phyloP scores from a whole-genome alignment of 129 eudicot species.

The Pulicaria dysenterica region DNA sequence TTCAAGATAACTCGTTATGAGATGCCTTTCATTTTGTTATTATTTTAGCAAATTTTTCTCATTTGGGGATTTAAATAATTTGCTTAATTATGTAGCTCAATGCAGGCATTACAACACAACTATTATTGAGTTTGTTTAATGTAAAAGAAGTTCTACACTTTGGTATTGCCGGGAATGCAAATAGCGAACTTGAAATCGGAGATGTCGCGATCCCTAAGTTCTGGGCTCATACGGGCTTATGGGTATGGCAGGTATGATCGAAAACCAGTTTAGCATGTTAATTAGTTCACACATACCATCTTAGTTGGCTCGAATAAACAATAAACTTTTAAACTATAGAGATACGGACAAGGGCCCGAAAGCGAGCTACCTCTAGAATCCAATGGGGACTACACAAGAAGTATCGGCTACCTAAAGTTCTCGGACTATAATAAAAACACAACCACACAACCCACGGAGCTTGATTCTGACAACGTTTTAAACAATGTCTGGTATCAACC shows the following conservation, averaged over 20 bases:
- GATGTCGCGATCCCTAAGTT: constrained; percentile 56
- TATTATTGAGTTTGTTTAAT: constrained; percentile 42
- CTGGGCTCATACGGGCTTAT: constrained; percentile 69
- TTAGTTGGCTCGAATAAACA: not conserved
- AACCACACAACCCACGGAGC: not conserved
- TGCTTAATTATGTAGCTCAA: constrained; percentile 39
- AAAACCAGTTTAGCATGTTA: not conserved
- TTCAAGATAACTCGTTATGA: not conserved
- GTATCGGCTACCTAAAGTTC: constrained; percentile 47
- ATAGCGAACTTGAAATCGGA: constrained; percentile 50
- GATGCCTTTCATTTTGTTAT: not conserved
- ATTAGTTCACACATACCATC: too few relatives aligned
- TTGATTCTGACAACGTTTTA: constrained; percentile 37
- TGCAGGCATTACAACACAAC: constrained; percentile 53
- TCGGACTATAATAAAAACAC: constrained; percentile 47
- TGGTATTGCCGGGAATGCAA: constrained; percentile 66
- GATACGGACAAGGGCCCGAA: constrained; percentile 53
- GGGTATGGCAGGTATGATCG: constrained; percentile 62
- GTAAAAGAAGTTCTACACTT: constrained; percentile 50
- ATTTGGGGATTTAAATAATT: too few relatives aligned
- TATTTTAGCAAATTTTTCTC: not conserved
- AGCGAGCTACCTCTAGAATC: constrained; percentile 50
- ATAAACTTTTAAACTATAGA: constrained; percentile 34
- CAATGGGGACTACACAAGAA: constrained; percentile 58
- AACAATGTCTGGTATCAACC: constrained; percentile 73